A percentile compares a stretch with the other conserved stretches of the same genome.
Conservation (phyloP, 331 rosid genomes). For the Acacia concinna region DNA sequence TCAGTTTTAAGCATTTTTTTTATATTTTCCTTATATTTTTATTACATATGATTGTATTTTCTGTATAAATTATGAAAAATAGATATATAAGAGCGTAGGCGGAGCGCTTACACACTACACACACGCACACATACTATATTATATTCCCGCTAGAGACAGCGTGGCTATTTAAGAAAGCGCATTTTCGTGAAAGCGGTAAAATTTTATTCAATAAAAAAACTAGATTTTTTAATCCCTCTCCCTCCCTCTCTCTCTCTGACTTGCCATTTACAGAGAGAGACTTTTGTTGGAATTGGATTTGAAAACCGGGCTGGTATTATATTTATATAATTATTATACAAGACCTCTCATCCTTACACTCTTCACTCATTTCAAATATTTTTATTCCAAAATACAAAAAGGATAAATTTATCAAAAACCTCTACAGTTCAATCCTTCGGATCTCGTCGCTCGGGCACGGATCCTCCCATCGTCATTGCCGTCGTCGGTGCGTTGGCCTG, state of each 20-base stretch:
- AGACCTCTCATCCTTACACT: not conserved
- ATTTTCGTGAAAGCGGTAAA: conserved; percentile 22
- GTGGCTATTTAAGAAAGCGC: not conserved
- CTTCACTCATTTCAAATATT: conserved; percentile 14
- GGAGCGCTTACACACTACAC: too few species aligned
- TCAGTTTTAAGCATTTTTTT: too few species aligned
- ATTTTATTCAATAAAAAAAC: not conserved
- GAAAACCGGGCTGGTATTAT: conserved; percentile 36
- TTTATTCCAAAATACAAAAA: not conserved
- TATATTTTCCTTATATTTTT: too few species aligned
- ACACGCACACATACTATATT: too few species aligned
- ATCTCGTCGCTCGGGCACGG: conserved; percentile 59
- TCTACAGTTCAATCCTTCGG: conserved; percentile 47
- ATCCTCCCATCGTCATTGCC: conserved; percentile 40
- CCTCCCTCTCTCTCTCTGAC: conserved; percentile 4
- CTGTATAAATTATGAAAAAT: too few species aligned
- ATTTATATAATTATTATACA: too few species aligned
- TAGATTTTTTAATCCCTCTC: not conserved
- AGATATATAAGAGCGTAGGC: too few species aligned
- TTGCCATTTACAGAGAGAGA: conserved; percentile 18
- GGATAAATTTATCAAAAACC: conserved; percentile 22
- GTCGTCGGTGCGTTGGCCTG: not conserved
- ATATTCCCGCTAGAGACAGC: not conserved
- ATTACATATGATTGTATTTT: too few species aligned
- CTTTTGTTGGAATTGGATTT: conserved; percentile 33